Evolutionary conservation across 345 rosid genomes (phyloP), one percentile per base, ranked within the genome.

Genomic region (Bruguiera gymnorhiza): DNA sequence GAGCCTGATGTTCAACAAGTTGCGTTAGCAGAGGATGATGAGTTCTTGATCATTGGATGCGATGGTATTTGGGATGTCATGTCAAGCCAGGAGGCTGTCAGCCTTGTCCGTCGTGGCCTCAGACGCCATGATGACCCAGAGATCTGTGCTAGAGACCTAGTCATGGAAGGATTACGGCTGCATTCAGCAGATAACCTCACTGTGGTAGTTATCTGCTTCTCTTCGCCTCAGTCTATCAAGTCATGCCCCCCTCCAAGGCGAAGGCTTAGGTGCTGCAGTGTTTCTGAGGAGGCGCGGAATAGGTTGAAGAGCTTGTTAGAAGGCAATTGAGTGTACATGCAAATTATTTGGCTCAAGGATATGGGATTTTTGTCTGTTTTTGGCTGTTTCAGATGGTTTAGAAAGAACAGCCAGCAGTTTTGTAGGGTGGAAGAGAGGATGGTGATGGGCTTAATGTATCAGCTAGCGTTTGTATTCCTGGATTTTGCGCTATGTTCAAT

Each of bases 51-150:
- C 55, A 86, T 93, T 62, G 93, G 91, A 16, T 90, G 98, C 29
- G 98, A 93, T 62, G 97, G 98, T 36, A 78, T 93, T 21, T 93
- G 96, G 96, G 98, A 93, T 60, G 96, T 89, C 24, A 81, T 93
- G 81, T 58, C 88, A 18, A 91, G 94, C 76, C 89, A 89, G 76
- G 53, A 66, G 59, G 98, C 98, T 2, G 92, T 93, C 71, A 81
- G 89, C 76, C 77, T 87, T 31, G 95, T 85, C 55, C 86, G 92
- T 6, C 80, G 83, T 7, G 86, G 82, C 9, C 84, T 93, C 3
- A 87, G 85, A 65, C 78, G 83, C 63, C 90, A 86, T 21, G 21
- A 81, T 59, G 83, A 88, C 64, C 93, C 93, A 0, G 81, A 88
- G 53, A 71, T 76, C 26, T 70, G 90, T 65, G 90, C 90, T 32